phyloP scores from a whole-genome alignment of 768 basidiomycete genomes.

The Panaeolus papilionaceus region DNA sequence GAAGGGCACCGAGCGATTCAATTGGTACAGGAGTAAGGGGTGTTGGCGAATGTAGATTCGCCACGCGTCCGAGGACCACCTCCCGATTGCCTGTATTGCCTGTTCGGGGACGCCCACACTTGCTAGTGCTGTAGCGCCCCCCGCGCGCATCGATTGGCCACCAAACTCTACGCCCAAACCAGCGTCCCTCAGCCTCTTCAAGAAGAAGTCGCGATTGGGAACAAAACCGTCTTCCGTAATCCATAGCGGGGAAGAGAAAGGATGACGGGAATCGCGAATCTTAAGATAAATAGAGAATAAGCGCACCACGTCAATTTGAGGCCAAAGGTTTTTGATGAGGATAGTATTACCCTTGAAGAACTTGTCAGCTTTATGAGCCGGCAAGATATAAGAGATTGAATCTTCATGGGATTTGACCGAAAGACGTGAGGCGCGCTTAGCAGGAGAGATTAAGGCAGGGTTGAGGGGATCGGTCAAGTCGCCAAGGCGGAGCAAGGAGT shows the following conservation, averaged over 20 bases:
- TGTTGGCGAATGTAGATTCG: slow-evolving; percentile 10
- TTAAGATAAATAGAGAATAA: neutral
- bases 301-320: neutral
- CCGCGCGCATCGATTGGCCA: slow-evolving; percentile 14
- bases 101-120: neutral
- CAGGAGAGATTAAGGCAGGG: neutral
- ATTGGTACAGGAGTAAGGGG: neutral
- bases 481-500: slow-evolving; percentile 20
- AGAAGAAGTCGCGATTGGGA: slow-evolving; percentile 21
- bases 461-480: slow-evolving; percentile 39
- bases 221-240: slow-evolving; percentile 1
- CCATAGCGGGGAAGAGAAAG: slow-evolving; percentile 18
- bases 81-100: slow-evolving; percentile 4
- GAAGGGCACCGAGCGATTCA: too few species aligned
- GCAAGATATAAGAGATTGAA: neutral
- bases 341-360: slow-evolving; percentile 7
- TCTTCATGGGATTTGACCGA: neutral
- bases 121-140: slow-evolving; percentile 6
- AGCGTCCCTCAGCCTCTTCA: neutral
- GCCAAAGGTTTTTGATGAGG: neutral
- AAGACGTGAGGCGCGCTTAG: slow-evolving; percentile 17
- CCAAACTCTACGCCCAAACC: neutral
- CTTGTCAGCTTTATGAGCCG: slow-evolving; percentile 15
- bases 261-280: neutral
- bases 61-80: slow-evolving; percentile 13